Percentiles rank a stretch among this genome's conserved stretches.
phyloP scores from a whole-genome alignment of 2,329 filamentous ascomycete species.

The Colletotrichum nymphaeae region DNA sequence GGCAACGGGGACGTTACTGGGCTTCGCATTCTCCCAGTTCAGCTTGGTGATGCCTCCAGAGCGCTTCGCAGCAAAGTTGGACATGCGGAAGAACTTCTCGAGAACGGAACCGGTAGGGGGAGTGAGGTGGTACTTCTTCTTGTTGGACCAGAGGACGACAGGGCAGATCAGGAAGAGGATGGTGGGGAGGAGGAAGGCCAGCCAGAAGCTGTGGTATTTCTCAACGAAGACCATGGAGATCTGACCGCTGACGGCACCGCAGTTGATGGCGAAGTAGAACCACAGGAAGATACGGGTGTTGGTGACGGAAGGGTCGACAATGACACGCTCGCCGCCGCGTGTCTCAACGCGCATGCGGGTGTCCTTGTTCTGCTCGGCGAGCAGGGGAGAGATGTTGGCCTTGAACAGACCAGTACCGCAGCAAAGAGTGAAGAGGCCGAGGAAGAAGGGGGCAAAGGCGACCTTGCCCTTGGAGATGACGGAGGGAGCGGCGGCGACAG shows the following conservation, averaged over 20 bases:
- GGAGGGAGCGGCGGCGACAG: slow-evolving; percentile 71
- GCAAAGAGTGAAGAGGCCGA: slow-evolving; percentile 67
- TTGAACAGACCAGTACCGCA: slow-evolving; percentile 85
- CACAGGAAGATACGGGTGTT: slow-evolving; percentile 77
- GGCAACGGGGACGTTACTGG: slow-evolving; percentile 67
- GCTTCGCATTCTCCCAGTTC: slow-evolving; percentile 77
- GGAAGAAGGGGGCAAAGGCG: slow-evolving; percentile 74
- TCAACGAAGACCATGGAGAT: slow-evolving; percentile 79
- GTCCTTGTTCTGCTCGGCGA: slow-evolving; percentile 77
- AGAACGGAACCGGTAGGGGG: slow-evolving; percentile 80
- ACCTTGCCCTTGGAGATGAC: slow-evolving; percentile 69
- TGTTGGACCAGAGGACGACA: slow-evolving; percentile 69
- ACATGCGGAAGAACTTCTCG: slow-evolving; percentile 73
- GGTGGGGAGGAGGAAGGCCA: slow-evolving; percentile 76
- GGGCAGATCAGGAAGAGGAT: slow-evolving; percentile 72
- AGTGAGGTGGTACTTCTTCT: slow-evolving; percentile 68
- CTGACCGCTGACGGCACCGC: slow-evolving; percentile 71
- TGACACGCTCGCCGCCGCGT: slow-evolving; percentile 72
- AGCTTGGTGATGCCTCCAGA: slow-evolving; percentile 72
- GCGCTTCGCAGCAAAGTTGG: slow-evolving; percentile 70
- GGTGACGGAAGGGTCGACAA: slow-evolving; percentile 77
- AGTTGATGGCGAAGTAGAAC: slow-evolving; percentile 69
- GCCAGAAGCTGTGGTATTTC: slow-evolving; percentile 82
- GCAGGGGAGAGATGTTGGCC: slow-evolving; percentile 78
- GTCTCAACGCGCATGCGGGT: slow-evolving; percentile 67